phyloP scores from a whole-genome alignment of 352 stramenopile genomes.

The Globisporangium spiculum region DNA sequence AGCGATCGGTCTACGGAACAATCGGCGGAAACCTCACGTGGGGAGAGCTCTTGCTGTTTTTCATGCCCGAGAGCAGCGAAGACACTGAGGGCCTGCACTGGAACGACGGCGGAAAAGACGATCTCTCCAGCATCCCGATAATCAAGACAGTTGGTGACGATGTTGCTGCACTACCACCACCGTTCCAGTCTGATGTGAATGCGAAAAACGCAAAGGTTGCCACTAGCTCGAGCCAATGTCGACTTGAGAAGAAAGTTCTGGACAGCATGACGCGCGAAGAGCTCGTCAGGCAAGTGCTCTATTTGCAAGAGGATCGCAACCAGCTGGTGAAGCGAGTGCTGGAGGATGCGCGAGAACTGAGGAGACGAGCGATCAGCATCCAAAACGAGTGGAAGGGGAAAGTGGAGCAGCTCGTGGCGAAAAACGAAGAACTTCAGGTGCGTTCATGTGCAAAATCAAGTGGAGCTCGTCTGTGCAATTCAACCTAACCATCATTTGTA shows the following conservation, averaged over 20 bases:
- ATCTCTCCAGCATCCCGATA: background rate
- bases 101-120: background rate
- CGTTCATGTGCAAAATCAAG: background rate
- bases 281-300: constrained; percentile 36
- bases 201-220: background rate
- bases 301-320: constrained; percentile 39
- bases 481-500: background rate
- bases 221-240: background rate
- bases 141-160: background rate
- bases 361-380: constrained; percentile 33
- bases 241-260: constrained; percentile 22
- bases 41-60: constrained; percentile 72
- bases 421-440: constrained; percentile 41
- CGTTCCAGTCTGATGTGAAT: background rate
- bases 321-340: constrained; percentile 37
- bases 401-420: constrained; percentile 28
- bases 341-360: constrained; percentile 42
- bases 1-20: constrained; percentile 21
- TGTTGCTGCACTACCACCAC: background rate
- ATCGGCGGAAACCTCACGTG: constrained; percentile 52
- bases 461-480: background rate
- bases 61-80: constrained; percentile 39
- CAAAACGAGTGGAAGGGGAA: constrained; percentile 48
- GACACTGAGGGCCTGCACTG: background rate
- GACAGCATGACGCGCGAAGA: constrained; percentile 38